These are phyloP conservation scores for Yamadazyma jaroonii DNA, from an alignment of 1,139 yeast genomes.

Conservation along the genomic window DNA sequence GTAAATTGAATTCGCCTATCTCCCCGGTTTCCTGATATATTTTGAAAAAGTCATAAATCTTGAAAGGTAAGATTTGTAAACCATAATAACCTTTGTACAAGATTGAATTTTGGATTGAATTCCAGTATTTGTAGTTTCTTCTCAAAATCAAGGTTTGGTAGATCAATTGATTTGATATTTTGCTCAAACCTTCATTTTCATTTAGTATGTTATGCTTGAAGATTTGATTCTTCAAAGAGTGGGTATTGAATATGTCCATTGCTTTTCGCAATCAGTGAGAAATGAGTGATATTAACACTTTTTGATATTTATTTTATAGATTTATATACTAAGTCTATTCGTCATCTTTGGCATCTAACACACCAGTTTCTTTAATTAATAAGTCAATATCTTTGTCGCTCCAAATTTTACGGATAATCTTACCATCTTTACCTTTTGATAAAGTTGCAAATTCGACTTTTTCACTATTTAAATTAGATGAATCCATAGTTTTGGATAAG, in stretches of 20 bases:
- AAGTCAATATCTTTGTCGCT: conserved; percentile 71
- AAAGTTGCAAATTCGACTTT: conserved; percentile 85
- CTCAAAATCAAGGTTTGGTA: conserved; percentile 35
- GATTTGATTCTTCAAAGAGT: conserved; percentile 11
- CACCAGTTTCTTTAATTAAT: conserved; percentile 72
- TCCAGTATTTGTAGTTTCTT: conserved; percentile 39
- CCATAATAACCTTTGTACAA: conserved; percentile 29
- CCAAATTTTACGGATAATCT: conserved; percentile 73
- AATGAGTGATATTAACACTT: neutral
- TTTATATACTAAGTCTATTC: conserved; percentile 10
- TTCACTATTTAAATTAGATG: conserved; percentile 79
- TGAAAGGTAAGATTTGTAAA: conserved; percentile 33
- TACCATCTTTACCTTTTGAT: conserved; percentile 50
- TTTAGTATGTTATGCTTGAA: conserved; percentile 15
- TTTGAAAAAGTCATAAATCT: conserved; percentile 16
- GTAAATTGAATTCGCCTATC: conserved; percentile 8
- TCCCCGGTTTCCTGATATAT: conserved; percentile 3
- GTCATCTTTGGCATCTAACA: conserved; percentile 45
- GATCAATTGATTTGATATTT: conserved; percentile 33
- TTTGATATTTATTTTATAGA: neutral
- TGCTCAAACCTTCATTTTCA: conserved; percentile 22
- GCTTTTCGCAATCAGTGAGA: neutral
- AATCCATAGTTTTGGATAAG: conserved; percentile 90
- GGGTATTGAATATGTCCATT: conserved; percentile 10
- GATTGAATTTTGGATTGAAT: conserved; percentile 23